Percentiles rank a stretch among this genome's conserved stretches.
Conservation (phyloP, 768 basidiomycete species). For the Rhodotorula sphaerocarpa region DNA sequence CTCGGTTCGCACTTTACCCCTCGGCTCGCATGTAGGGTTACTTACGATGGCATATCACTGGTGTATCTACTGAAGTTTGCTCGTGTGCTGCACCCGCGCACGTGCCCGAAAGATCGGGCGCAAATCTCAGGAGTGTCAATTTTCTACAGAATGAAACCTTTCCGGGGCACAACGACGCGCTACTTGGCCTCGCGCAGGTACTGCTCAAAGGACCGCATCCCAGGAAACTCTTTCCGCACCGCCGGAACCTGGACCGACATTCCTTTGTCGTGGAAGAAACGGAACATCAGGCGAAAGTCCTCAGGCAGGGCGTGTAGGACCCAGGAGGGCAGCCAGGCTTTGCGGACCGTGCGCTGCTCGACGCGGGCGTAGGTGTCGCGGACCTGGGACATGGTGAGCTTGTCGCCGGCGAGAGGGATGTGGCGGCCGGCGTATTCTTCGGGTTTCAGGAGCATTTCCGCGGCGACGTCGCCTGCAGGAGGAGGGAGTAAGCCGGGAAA, state of each 20-base stretch:
- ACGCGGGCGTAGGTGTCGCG: slow-evolving; percentile 21
- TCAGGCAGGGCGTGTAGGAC: not conserved
- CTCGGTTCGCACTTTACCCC: no score
- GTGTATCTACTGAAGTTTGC: no score
- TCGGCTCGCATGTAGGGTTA: no score
- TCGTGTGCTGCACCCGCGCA: no score
- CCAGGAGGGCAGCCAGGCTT: slow-evolving; percentile 4
- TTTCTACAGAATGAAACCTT: no score
- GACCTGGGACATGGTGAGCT: slow-evolving; percentile 28
- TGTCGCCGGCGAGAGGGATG: slow-evolving; percentile 29
- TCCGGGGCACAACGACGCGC: no score
- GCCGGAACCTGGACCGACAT: slow-evolving; percentile 23
- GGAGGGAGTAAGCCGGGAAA: not conserved
- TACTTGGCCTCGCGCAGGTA: slow-evolving; percentile 22
- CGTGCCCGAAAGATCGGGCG: no score
- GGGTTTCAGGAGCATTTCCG: slow-evolving; percentile 37
- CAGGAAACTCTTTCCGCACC: slow-evolving; percentile 31
- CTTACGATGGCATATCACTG: no score
- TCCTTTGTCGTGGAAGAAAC: slow-evolving; percentile 33
- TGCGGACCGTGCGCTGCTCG: slow-evolving; percentile 28
- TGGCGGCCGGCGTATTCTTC: slow-evolving; percentile 20
- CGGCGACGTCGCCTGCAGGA: slow-evolving; percentile 28
- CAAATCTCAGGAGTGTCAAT: no score
- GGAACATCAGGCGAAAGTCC: slow-evolving; percentile 11
- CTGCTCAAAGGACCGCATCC: slow-evolving; percentile 33